phyloP scores from a whole-genome alignment of 768 basidiomycete species.

The Suillus discolor region DNA sequence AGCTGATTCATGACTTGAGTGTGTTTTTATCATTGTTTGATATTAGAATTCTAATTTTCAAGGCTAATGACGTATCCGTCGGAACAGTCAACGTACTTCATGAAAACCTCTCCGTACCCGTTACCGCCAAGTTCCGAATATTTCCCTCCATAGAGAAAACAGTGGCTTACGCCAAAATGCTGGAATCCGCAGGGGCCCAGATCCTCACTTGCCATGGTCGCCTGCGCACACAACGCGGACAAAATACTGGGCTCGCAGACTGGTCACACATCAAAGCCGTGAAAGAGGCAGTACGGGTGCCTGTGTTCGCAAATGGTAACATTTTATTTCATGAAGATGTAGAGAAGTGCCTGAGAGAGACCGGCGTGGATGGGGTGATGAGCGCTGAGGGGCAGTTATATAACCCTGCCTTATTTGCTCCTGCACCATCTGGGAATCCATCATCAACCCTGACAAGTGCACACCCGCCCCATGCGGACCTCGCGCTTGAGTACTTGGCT shows the following conservation, averaged over 20 bases:
- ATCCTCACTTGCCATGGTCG: conserved; percentile 94
- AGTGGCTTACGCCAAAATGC: conserved; percentile 93
- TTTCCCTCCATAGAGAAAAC: conserved; percentile 87
- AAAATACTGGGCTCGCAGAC: conserved; percentile 81
- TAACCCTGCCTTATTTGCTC: conserved; percentile 79
- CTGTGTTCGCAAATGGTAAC: conserved; percentile 98
- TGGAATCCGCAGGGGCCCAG: conserved; percentile 93
- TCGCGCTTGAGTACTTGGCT: conserved; percentile 86
- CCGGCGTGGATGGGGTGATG: conserved; percentile 93
- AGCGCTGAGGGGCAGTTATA: conserved; percentile 94
- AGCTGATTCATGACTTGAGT: conserved; percentile 81
- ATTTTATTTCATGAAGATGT: conserved; percentile 88
- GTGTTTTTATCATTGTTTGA: conserved; percentile 24
- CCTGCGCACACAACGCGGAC: conserved; percentile 88
- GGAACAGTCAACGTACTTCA: conserved; percentile 82
- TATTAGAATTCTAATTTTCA: background rate
- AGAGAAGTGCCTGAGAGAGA: conserved; percentile 72
- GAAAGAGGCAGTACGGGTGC: conserved; percentile 85
- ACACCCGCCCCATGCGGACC: conserved; percentile 59
- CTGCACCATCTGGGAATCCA: conserved; percentile 33
- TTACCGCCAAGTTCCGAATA: conserved; percentile 95
- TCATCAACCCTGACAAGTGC: conserved; percentile 34
- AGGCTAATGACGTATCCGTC: background rate
- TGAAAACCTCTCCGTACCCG: conserved; percentile 81
- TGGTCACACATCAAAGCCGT: conserved; percentile 91